Base-by-base conservation (phyloP, 768 basidiomycete genomes). In the Royoungia palumana region DNA sequence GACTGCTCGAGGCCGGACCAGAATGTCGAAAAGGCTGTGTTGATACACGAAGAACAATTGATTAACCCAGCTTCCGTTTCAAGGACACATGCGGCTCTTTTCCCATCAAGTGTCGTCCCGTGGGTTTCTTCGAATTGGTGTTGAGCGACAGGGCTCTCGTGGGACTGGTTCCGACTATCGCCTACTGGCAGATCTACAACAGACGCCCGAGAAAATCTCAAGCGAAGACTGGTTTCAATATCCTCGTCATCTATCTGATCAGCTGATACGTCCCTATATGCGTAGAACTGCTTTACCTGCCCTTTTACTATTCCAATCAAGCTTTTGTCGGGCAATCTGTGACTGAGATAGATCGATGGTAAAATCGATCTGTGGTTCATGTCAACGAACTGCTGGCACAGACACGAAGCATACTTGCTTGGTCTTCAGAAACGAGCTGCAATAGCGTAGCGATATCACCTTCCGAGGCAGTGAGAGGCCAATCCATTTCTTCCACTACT, bases 241-340 rank as follows among this genome's bases (percentile, higher is more conserved):
- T 91, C 80, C 65, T 91, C 86, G 59, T 94, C 90, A 61, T 90
- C 90, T 92, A 54, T 34, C 36, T 24, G 28, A 34, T 51, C 19
- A 41, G 45, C 53, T 54, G 52, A 44, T 25, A 35, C 13, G 10
- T 38, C 36, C n/a, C 10, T 44, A 41, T 41, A 6, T 17, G 19
- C 37, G 13, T 44, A 32, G 46, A 32, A 32, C 25, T 10, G 19
- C 25, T 74, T 47, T 53, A 87, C 90, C 89, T 55, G 87, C 85
- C 75, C 90, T 89, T 71, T 91, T 91, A 66, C 89, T 95, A 56
- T 90, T 90, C 80, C 86, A 91, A 59, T 91, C 88, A 30, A 87
- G 70, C 11, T 65, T 70, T 21, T 72, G 63, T 7, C 84, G 78
- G 34, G 81, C 77, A 6, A 72, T 69, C 53, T 77, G 80, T 12